Evolutionary conservation across 257 asterid genomes (phyloP), one percentile per base, ranked within the genome.

Genomic region (Avicennia marina): DNA sequence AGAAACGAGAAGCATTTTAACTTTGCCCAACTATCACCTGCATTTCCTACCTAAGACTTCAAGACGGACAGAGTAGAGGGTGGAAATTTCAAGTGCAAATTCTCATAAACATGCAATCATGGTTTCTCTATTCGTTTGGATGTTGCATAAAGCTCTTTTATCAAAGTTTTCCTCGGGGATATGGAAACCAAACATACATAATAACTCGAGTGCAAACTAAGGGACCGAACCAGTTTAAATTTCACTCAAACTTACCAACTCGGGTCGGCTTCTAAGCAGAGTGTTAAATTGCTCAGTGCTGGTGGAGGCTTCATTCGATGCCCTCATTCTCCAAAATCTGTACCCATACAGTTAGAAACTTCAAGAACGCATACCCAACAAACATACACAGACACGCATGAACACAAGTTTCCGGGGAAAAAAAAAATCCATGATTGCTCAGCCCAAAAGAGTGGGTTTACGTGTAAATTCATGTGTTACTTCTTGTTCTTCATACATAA

Each of bases 241-340:
- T 53, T 12, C 22, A 46, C 19, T 24, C 21, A 60, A 2, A 71
- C 88, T 56, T 64, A 87, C 91, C 45, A 63, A 68, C 41, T 78
- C 84, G 6, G 62, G 67, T 56, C 77, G 72, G 65, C 76, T 68
- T 71, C 74, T 69, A 20, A 47, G 33, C 25, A 60, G 33, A 56
- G 42, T 65, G 59, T 45, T 75, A 2, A 67, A 65, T 11, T 75
- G 65, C 52, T 81, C 94, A 41, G 73, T 61, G 75, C 84, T 81
- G 72, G 94, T 70, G 20, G 90, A 75, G 38, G 82, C 89, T 66
- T 82, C 96, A 51, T 71, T 79, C 4, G 63, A 71, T 49, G 63
- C 60, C 74, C 73, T 78, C 96, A 80, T 84, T 47, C 69, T 63
- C 58, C 60, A 32, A 52, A 72, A 58, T 62, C 80, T 67, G 38